Conservation (phyloP, 2,329 filamentous ascomycete species). For the Xylariales sp. region DNA sequence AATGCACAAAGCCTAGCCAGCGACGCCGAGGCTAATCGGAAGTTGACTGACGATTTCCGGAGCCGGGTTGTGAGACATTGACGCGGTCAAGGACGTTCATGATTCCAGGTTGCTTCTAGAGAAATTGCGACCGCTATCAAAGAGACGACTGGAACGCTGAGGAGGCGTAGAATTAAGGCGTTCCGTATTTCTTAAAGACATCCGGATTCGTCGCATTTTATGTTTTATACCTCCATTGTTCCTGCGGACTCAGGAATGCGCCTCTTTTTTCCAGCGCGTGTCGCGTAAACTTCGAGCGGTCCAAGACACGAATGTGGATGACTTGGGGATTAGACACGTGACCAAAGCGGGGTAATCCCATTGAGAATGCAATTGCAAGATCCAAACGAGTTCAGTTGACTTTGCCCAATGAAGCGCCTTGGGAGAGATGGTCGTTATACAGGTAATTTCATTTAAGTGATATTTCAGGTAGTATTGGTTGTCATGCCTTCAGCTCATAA, state of each 20-base stretch:
- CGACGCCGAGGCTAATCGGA: slow-evolving; percentile 1
- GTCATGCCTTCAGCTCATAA: too few species aligned
- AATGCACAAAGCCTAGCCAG: not conserved
- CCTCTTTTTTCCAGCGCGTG: not conserved
- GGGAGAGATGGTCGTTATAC: too few species aligned
- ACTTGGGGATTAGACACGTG: too few species aligned
- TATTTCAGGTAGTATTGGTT: too few species aligned
- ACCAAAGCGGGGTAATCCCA: too few species aligned
- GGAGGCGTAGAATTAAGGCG: not conserved
- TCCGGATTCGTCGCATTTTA: not conserved
- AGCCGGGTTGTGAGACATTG: slow-evolving; percentile 7
- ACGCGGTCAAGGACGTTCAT: not conserved
- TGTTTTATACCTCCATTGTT: slow-evolving; percentile 2
- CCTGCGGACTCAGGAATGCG: slow-evolving; percentile 1
- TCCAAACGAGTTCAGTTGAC: too few species aligned
- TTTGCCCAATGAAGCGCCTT: too few species aligned
- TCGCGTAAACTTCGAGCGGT: too few species aligned
- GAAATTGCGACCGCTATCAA: slow-evolving; percentile 1
- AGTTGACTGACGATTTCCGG: slow-evolving; percentile 1
- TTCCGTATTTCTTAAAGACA: not conserved
- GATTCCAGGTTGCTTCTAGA: slow-evolving; percentile 1
- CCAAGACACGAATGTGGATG: too few species aligned
- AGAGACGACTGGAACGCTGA: slow-evolving; percentile 6
- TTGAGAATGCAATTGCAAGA: too few species aligned
- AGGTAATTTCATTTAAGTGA: too few species aligned